Base-by-base conservation (phyloP, 2,329 filamentous ascomycete species). In the Xylaria sp. region DNA sequence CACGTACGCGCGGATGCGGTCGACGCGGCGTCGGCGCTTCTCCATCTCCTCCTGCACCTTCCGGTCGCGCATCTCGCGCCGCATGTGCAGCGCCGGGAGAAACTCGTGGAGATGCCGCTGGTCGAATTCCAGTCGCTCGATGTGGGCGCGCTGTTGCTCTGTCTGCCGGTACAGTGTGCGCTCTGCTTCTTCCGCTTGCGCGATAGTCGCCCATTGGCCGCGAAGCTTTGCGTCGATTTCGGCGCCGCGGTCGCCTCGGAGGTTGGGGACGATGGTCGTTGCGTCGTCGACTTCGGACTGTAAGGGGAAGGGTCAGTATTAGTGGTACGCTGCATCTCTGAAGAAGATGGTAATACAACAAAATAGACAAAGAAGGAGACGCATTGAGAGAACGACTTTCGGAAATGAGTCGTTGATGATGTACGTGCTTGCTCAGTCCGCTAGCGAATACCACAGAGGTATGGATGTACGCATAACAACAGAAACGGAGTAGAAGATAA, bases 221-320 rank as follows among this genome's bases (percentile, higher is more conserved):
- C 37, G 44, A 13, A 76, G 37, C 23, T 58, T 51, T 10, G 39
- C 37, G 2, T 52, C 37, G 28, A 74, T 50, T 8, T 73, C 61
- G 1, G 52, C 7, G 2, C 63, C 41, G 1, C 12, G 18, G 0
- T 18, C 34, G 20, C 18, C 5, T 13, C 58, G 9, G 9, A 61
- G 34, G 10, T 63, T 60, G 20, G 68, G 57, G 8, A 63, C 37
- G 1, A 25, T 37, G 18, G 37, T n/a, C 20, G 51, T 25, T 23
- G 70, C 72, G 23, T 52, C 44, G 34, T 73, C 20, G 39, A 75
- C 70, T 61, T 76, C 74, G 34, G 65, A 62, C 75, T 77, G 58
- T 23, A 20, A 6, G n/a, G 20, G 1, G 52, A 52, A n/a, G 34
- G 18, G 64, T 69, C 61, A 34, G 28, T 44, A 39, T 18, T n/a